Percentiles rank a stretch among this genome's conserved stretches.
phyloP scores from a whole-genome alignment of 2,329 filamentous ascomycete genomes.

The Ophiostoma ulmi region DNA sequence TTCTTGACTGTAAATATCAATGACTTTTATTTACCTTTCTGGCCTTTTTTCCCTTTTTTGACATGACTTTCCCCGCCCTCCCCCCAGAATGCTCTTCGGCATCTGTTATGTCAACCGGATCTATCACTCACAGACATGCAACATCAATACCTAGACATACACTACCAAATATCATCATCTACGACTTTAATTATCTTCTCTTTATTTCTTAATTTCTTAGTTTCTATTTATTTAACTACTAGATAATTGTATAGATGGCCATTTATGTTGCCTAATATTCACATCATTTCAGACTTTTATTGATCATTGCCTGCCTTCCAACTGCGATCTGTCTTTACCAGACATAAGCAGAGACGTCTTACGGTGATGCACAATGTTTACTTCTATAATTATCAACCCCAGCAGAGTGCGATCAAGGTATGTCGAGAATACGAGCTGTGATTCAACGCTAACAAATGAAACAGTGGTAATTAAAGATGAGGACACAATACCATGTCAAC shows the following conservation, averaged over 20 bases:
- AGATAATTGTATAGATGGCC: neutral
- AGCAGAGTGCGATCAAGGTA: neutral
- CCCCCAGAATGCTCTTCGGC: neutral
- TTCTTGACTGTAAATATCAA: neutral
- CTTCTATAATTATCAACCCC: neutral
- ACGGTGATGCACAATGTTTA: neutral
- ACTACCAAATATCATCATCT: neutral
- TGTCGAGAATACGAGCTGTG: conserved; percentile 29
- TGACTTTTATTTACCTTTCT: neutral
- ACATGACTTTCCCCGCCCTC: neutral
- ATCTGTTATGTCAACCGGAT: neutral
- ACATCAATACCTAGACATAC: neutral
- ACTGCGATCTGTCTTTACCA: neutral
- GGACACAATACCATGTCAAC: neutral
- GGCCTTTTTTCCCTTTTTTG: neutral
- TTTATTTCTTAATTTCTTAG: neutral
- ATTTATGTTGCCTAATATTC: neutral
- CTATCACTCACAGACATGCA: neutral
- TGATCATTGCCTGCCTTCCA: no score
- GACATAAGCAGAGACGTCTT: no score
- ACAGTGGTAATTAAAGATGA: neutral
- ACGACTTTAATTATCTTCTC: neutral
- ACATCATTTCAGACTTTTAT: no score
- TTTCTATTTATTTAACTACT: neutral
- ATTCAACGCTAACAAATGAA: conserved; percentile 7